Evolutionary conservation across 768 basidiomycete genomes (phyloP).

Genomic region (Obba rivulosa): DNA sequence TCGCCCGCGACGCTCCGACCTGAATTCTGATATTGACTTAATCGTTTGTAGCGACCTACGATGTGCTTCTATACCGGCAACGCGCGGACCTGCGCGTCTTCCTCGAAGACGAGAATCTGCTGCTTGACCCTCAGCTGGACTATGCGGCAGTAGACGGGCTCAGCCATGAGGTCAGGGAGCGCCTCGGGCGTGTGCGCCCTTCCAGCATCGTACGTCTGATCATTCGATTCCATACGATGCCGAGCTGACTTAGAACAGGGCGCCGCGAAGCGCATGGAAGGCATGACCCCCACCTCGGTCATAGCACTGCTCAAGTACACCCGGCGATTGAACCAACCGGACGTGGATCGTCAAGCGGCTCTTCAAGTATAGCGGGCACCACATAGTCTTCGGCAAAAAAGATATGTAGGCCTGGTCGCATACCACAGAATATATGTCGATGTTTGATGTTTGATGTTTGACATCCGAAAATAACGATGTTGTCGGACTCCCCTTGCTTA

Average conservation of each 20-base stretch:
- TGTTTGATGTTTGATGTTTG: too few relatives aligned
- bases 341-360: background rate
- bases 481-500: too few relatives aligned
- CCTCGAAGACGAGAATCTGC: constrained; percentile 67
- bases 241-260: constrained; percentile 42
- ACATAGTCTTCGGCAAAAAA: too few relatives aligned
- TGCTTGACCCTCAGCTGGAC: constrained; percentile 66
- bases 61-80: constrained; percentile 63
- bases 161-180: constrained; percentile 71
- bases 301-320: constrained; percentile 65
- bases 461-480: too few relatives aligned
- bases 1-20: background rate
- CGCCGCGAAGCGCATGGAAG: constrained; percentile 90
- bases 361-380: background rate
- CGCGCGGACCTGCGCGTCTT: constrained; percentile 70
- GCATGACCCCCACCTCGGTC: constrained; percentile 81
- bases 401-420: too few relatives aligned
- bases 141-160: constrained; percentile 62
- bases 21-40: background rate
- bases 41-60: constrained; percentile 46
- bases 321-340: constrained; percentile 17
- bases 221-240: background rate
- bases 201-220: constrained; percentile 49
- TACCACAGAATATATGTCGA: too few relatives aligned
- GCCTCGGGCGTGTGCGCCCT: constrained; percentile 55